Evolutionary conservation across 2,329 filamentous ascomycete species (phyloP), one percentile per base, ranked within the genome.

Genomic region (Beauveria australis): DNA sequence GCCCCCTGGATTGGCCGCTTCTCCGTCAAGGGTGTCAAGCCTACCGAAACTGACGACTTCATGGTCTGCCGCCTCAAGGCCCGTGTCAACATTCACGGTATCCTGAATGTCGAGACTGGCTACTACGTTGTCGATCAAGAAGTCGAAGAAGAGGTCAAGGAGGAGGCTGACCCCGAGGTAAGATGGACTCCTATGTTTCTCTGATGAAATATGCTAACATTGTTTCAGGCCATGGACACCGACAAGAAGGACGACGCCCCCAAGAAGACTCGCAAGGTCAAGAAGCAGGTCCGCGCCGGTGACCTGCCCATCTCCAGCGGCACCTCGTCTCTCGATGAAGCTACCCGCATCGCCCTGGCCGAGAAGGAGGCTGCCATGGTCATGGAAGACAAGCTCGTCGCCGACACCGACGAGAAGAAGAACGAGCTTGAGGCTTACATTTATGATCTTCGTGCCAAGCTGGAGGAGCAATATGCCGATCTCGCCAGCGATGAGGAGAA

Each of bases 1-100:
- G 91, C 91, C 73, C 90, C 94, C 53, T 97, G 93, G 89, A 97
- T 99, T 67, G 94, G 94, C 61, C 88, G 91, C 66, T 99, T 99
- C 81, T 96, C 92, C 47, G 92, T 99, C 74, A 99, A 99, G 85
- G 90, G 89, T 51, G 93, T 99, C 72, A 92, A 97, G 83, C 89
- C 91, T 46, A 91, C 96, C 72, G 84, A 87, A 66, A 92, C 94
- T 73, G 91, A 95, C 63, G 94, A 97, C 74, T 99, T 97, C 76
- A 97, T 99, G 93, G 95, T 97, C 71, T 99, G 94, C 88, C 99
- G 99, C 81, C 87, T 99, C 64, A 97, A 97, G 85, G 93, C 94
- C 53, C 88, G 94, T 65, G 85, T 99, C 61, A 99, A 99, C 79
- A 85, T 97, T 65, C 92, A 97, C 79, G 94, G 94, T 75, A 85